phyloP scores from a whole-genome alignment of 306 rosid genomes.

The Acacia confusa region DNA sequence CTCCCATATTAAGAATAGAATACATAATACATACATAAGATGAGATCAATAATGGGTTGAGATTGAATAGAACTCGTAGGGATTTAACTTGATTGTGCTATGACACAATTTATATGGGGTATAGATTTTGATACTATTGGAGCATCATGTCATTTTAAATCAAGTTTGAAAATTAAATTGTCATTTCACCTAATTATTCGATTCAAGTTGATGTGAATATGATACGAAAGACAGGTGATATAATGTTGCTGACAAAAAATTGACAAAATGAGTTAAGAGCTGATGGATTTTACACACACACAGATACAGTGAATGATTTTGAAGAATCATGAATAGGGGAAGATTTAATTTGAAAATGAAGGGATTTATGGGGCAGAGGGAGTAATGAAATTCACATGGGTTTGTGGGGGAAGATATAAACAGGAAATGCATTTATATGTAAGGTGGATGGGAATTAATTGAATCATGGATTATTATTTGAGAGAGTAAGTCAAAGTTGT shows the following conservation, averaged over 20 bases:
- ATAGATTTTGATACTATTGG: background rate
- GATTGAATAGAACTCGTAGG: background rate
- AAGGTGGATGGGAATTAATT: constrained; percentile 17
- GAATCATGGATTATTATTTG: constrained; percentile 13
- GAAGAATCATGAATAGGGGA: background rate
- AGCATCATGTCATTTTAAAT: background rate
- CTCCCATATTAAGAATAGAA: background rate
- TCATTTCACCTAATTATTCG: background rate
- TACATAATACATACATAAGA: too few species aligned
- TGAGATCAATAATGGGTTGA: background rate
- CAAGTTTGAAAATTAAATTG: background rate
- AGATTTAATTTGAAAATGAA: background rate
- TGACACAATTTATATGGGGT: background rate
- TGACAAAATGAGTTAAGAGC: background rate
- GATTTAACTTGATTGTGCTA: background rate
- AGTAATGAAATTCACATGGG: constrained; percentile 7
- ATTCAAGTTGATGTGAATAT: background rate
- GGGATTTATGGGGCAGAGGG: background rate
- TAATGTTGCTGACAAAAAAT: background rate
- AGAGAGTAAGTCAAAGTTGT: constrained; percentile 36
- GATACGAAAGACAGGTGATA: background rate
- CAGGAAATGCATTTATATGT: constrained; percentile 27
- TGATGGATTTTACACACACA: background rate
- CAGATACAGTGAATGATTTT: background rate
- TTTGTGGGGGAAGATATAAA: background rate